Base-by-base conservation (phyloP, 495 filamentous ascomycete species). In the Penicillium macrosclerotiorum region DNA sequence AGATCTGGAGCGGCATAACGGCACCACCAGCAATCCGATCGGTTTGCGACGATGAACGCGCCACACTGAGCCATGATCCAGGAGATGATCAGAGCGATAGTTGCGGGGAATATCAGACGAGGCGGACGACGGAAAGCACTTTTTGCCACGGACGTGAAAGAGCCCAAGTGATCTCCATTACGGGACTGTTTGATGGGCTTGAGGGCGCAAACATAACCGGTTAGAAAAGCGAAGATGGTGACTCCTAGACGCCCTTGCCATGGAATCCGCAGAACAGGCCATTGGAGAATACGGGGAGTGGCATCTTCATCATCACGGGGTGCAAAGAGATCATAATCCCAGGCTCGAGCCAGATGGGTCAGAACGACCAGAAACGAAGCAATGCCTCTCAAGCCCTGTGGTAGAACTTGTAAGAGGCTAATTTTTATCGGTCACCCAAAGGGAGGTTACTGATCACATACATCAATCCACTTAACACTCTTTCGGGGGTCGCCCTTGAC, bases 391-490 rank as follows among this genome's bases (percentile, higher is more conserved):
- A 86, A 69, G 33, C 83, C 83, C 81, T 84, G 14, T 27, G 6
- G 23, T 52, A 35, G 32, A 19, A 27, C n/a, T n/a, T n/a, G n/a
- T n/a, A n/a, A n/a, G n/a, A n/a, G n/a, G n/a, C n/a, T n/a, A n/a
- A n/a, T n/a, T n/a, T n/a, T n/a, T n/a, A n/a, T n/a, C n/a, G n/a
- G n/a, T n/a, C n/a, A n/a, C n/a, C n/a, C n/a, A n/a, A n/a, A n/a
- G n/a, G n/a, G n/a, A n/a, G n/a, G n/a, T n/a, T n/a, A n/a, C n/a
- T n/a, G n/a, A n/a, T n/a, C n/a, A 72, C 78, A 53, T 63, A 83
- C 81, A 75, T 86, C 82, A 27, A 84, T 80, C 82, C 82, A 86
- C 69, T 83, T 84, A 19, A 86, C 80, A 48, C 81, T 81, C 54
- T 80, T 79, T 45, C 63, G 50, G 6, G 67, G 63, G 41, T 71